These are phyloP conservation scores for Fusarium sp. DNA, from an alignment of 2,329 filamentous ascomycete genomes.

Conservation along the genomic window DNA sequence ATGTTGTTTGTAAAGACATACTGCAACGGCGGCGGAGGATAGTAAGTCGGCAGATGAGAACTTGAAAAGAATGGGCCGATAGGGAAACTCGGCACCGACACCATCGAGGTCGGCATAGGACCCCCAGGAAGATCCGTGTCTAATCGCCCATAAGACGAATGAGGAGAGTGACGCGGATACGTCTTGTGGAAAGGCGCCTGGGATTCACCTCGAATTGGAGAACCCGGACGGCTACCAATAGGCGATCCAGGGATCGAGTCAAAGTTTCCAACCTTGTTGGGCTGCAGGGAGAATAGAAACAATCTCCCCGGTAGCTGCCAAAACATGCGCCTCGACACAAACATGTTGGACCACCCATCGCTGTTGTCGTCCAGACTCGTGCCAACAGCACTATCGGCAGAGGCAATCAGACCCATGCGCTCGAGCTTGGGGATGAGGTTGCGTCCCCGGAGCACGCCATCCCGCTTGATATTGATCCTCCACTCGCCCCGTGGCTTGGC, in stretches of 20 bases:
- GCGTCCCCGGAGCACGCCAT: conserved; percentile 85
- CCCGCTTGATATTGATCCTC: conserved; percentile 81
- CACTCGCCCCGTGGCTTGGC: conserved; percentile 86
- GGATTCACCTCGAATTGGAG: conserved; percentile 54
- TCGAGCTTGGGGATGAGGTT: conserved; percentile 90
- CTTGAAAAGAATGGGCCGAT: conserved; percentile 78
- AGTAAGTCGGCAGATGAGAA: conserved; percentile 89
- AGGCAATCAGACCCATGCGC: conserved; percentile 85
- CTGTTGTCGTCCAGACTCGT: conserved; percentile 66
- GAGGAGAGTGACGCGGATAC: conserved; percentile 44
- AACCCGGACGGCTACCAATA: conserved; percentile 60
- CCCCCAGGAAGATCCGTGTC: conserved; percentile 52
- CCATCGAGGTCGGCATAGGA: conserved; percentile 49
- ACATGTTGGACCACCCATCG: conserved; percentile 79
- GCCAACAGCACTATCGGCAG: conserved; percentile 77
- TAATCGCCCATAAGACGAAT: conserved; percentile 37
- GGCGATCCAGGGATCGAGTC: conserved; percentile 60
- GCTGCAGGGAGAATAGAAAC: conserved; percentile 85
- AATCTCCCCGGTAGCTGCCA: conserved; percentile 91
- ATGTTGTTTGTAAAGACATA: conserved; percentile 80
- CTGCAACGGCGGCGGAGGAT: conserved; percentile 81
- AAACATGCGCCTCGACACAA: conserved; percentile 79
- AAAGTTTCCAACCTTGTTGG: conserved; percentile 49
- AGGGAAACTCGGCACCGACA: conserved; percentile 51
- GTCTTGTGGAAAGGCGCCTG: conserved; percentile 27